These are phyloP conservation scores for Kodamaea lidongshanica DNA, from an alignment of 805 yeast species.

Conservation along the genomic window DNA sequence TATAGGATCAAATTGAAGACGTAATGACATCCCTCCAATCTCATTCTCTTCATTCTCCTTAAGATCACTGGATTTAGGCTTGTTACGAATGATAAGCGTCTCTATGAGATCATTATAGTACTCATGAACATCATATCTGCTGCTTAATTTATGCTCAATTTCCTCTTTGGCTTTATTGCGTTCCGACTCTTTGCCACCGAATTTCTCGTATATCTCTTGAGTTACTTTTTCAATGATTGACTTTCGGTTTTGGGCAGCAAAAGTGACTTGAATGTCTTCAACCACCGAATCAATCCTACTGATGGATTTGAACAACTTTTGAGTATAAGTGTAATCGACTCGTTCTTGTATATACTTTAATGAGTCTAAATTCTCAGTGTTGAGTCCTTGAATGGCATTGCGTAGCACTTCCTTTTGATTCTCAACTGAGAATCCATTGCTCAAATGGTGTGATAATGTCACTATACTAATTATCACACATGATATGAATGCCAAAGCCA, in stretches of 20 bases:
- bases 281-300: constrained; percentile 2
- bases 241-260: constrained; percentile 1
- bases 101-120: constrained; percentile 9
- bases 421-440: too few relatives aligned
- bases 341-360: constrained; percentile 3
- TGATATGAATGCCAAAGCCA: too few relatives aligned
- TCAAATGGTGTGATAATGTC: too few relatives aligned
- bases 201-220: constrained; percentile 4
- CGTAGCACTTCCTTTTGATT: constrained; percentile 6
- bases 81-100: constrained; percentile 6
- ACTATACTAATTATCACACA: too few relatives aligned
- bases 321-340: constrained; percentile 7
- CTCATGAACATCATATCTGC: constrained; percentile 6
- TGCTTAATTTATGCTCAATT: constrained; percentile 5
- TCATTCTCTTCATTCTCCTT: not conserved
- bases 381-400: constrained; percentile 2
- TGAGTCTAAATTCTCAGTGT: constrained; percentile 6
- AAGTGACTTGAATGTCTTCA: constrained; percentile 4
- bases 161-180: constrained; percentile 1
- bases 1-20: constrained; percentile 9
- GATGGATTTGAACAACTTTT: constrained; percentile 5
- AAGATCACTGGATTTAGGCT: constrained; percentile 5
- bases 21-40: constrained; percentile 8
- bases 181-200: constrained; percentile 1
- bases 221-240: constrained; percentile 1